phyloP scores from a whole-genome alignment of 495 filamentous ascomycete genomes.

The Annulohypoxylon moriforme region DNA sequence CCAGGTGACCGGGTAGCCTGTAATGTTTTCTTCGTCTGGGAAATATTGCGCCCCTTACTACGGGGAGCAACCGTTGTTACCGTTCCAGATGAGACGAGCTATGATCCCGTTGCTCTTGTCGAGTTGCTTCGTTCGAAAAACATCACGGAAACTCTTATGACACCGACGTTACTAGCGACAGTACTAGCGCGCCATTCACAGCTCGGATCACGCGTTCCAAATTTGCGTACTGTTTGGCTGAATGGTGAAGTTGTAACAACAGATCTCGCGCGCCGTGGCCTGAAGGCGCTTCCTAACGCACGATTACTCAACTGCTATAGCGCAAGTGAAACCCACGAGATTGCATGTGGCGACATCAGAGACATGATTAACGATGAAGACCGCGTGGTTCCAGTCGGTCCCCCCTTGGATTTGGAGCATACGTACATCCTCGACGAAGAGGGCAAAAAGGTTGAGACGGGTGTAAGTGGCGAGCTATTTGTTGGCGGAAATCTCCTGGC shows the following conservation, averaged over 20 bases:
- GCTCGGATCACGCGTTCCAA: constrained; percentile 66
- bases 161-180: constrained; percentile 74
- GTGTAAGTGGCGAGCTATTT: constrained; percentile 70
- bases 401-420: constrained; percentile 66
- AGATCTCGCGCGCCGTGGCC: constrained; percentile 69
- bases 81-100: constrained; percentile 75
- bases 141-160: constrained; percentile 78
- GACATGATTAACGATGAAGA: constrained; percentile 63
- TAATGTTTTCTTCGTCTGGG: constrained; percentile 82
- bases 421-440: constrained; percentile 71
- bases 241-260: constrained; percentile 79
- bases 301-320: constrained; percentile 77
- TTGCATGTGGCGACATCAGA: constrained; percentile 76
- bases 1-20: constrained; percentile 76
- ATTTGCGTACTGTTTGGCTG: constrained; percentile 72
- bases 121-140: constrained; percentile 67
- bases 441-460: constrained; percentile 59
- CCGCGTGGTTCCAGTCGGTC: constrained; percentile 69
- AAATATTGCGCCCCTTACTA: constrained; percentile 75
- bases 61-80: constrained; percentile 74
- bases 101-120: constrained; percentile 74
- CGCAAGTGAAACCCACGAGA: constrained; percentile 78
- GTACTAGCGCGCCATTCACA: constrained; percentile 69
- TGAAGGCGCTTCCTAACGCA: constrained; percentile 69
- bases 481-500: constrained; percentile 76